A percentile compares a stretch with the other conserved stretches of the same genome.
These are phyloP conservation scores for Suhomyces wounanorum DNA, from an alignment of 1,139 yeast genomes.

Conservation along the genomic window DNA sequence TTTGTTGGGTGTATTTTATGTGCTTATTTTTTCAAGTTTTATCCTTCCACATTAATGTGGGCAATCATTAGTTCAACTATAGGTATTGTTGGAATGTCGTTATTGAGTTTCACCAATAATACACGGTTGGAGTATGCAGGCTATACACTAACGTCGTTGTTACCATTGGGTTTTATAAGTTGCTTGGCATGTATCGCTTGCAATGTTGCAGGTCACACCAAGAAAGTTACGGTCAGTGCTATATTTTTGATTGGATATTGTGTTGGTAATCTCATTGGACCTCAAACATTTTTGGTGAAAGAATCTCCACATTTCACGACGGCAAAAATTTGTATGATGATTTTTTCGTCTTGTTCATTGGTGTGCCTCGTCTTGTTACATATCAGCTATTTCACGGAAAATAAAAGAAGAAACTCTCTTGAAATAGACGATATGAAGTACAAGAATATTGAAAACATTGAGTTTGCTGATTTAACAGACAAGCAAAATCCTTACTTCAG, in stretches of 20 bases:
- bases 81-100: conserved; percentile 41
- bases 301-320: conserved; percentile 56
- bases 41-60: conserved; percentile 36
- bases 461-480: conserved; percentile 65
- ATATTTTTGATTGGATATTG: conserved; percentile 63
- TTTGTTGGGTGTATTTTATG: conserved; percentile 41
- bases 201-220: conserved; percentile 73
- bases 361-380: conserved; percentile 25
- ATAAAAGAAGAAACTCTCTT: conserved; percentile 38
- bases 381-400: conserved; percentile 40
- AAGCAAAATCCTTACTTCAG: conserved; percentile 65
- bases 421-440: conserved; percentile 20
- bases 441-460: conserved; percentile 47
- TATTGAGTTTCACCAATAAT: conserved; percentile 48
- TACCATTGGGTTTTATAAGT: conserved; percentile 49
- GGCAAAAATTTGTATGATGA: conserved; percentile 50
- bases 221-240: conserved; percentile 62
- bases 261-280: conserved; percentile 70
- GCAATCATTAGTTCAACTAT: conserved; percentile 43
- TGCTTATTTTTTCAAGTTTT: conserved; percentile 15
- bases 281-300: conserved; percentile 58
- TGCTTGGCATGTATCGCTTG: conserved; percentile 51
- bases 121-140: conserved; percentile 15
- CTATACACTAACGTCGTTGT: conserved; percentile 18
- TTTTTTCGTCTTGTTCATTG: conserved; percentile 37